Evolutionary conservation across 495 filamentous ascomycete genomes (phyloP).

Genomic region (Aspergillus sclerotiicarbonarius): DNA sequence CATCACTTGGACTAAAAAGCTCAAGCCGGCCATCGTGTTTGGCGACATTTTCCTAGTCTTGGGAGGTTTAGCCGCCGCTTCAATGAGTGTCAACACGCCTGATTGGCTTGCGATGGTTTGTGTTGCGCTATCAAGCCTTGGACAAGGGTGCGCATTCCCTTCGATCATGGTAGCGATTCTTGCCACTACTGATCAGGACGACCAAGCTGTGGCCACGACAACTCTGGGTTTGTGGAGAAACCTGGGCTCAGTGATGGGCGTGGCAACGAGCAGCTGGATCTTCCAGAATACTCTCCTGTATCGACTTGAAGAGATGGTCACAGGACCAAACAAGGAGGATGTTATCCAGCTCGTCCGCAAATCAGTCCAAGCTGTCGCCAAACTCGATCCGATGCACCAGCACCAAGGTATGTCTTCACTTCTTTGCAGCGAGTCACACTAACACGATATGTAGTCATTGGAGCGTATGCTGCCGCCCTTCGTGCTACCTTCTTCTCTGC

Average conservation of each 20-base stretch:
- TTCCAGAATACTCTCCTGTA: conserved; percentile 68
- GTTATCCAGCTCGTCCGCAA: conserved; percentile 54
- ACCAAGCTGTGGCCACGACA: conserved; percentile 73
- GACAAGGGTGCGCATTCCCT: conserved; percentile 64
- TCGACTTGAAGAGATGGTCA: conserved; percentile 57
- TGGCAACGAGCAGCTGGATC: conserved; percentile 67
- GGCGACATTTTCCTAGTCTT: conserved; percentile 54
- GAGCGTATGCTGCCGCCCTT: conserved; percentile 58
- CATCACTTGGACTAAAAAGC: conserved; percentile 62
- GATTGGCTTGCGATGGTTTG: conserved; percentile 59
- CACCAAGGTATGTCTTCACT: conserved; percentile 43
- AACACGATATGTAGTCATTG: conserved; percentile 48
- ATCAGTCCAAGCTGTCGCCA: conserved; percentile 50
- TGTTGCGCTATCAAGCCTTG: conserved; percentile 58
- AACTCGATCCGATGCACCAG: conserved; percentile 48
- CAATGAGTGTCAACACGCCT: conserved; percentile 55
- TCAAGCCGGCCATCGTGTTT: conserved; percentile 61
- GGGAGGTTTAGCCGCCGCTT: conserved; percentile 51
- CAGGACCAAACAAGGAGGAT: conserved; percentile 49
- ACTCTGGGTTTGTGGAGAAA: conserved; percentile 68
- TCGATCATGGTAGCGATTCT: conserved; percentile 66
- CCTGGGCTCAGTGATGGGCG: conserved; percentile 68
- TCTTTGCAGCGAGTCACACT: conserved; percentile 2
- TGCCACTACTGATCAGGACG: conserved; percentile 62
- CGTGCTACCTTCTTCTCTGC: conserved; percentile 53